Evolutionary conservation across 176 grass and related monocot species (phyloP).

Genomic region (Zea luxurians): DNA sequence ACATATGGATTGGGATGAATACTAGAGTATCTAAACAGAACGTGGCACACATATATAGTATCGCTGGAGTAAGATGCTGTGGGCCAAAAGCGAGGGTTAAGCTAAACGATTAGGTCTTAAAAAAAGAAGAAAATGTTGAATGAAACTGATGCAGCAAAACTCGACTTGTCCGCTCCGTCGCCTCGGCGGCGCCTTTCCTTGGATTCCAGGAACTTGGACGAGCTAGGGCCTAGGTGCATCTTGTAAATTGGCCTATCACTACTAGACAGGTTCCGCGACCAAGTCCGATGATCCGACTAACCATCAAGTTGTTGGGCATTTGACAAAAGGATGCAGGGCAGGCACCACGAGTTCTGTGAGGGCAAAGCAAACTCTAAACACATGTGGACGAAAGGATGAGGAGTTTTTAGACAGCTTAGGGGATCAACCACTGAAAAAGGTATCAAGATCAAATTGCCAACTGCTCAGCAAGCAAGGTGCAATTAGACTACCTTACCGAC

Average conservation of each 20-base stretch:
- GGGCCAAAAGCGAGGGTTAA: no score
- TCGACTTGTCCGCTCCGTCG: background rate
- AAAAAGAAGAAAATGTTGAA: no score
- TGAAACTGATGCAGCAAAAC: background rate
- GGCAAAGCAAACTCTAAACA: background rate
- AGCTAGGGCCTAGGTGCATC: no score
- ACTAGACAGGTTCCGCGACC: background rate
- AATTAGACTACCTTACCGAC: background rate
- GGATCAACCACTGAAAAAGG: background rate
- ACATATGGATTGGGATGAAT: no score
- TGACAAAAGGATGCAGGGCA: background rate
- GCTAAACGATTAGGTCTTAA: no score
- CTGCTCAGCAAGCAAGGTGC: background rate
- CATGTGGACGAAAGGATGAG: no score
- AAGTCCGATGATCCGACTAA: background rate
- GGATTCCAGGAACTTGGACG: background rate
- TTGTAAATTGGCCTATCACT: no score
- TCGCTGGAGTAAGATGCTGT: no score
- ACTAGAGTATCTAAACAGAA: no score
- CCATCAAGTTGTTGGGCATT: background rate
- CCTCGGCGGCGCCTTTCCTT: background rate
- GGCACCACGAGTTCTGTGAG: background rate
- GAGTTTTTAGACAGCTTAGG: no score
- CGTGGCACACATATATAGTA: no score
- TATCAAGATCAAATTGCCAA: background rate